A percentile compares a stretch with the other conserved stretches of the same genome.
These are phyloP conservation scores for Penicillium sp. DNA, from an alignment of 2,329 filamentous ascomycete species.

Conservation along the genomic window DNA sequence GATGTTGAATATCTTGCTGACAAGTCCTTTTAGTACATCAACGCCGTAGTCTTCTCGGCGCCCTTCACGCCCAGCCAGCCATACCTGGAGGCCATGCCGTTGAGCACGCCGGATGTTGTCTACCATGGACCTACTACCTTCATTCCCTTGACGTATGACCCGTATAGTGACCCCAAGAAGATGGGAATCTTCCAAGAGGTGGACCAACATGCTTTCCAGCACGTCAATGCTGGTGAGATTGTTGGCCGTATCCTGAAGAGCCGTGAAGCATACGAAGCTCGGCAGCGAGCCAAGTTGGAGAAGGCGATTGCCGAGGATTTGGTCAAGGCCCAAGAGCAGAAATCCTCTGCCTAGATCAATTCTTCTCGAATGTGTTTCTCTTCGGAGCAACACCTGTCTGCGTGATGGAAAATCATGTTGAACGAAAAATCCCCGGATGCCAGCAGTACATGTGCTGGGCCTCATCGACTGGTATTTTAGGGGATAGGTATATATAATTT, in stretches of 20 bases:
- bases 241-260: slow-evolving; percentile 89
- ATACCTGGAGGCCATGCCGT: slow-evolving; percentile 78
- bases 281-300: slow-evolving; percentile 86
- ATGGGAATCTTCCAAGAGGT: slow-evolving; percentile 87
- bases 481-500: slow-evolving; percentile 7
- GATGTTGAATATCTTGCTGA: neutral
- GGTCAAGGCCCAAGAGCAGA: slow-evolving; percentile 63
- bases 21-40: slow-evolving; percentile 71
- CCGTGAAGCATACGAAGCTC: slow-evolving; percentile 84
- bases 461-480: slow-evolving; percentile 24
- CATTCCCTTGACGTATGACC: slow-evolving; percentile 77
- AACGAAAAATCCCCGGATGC: slow-evolving; percentile 18
- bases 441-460: slow-evolving; percentile 26
- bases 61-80: slow-evolving; percentile 82
- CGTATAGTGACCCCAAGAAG: slow-evolving; percentile 78
- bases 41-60: slow-evolving; percentile 86
- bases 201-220: slow-evolving; percentile 75
- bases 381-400: neutral
- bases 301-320: slow-evolving; percentile 79
- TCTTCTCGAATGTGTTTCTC: neutral
- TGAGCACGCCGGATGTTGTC: slow-evolving; percentile 75
- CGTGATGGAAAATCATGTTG: neutral
- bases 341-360: slow-evolving; percentile 32
- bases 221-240: slow-evolving; percentile 92
- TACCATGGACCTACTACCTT: slow-evolving; percentile 97